Conservation (phyloP, 1,139 yeast species). For the Saccharomyces uvarum region DNA sequence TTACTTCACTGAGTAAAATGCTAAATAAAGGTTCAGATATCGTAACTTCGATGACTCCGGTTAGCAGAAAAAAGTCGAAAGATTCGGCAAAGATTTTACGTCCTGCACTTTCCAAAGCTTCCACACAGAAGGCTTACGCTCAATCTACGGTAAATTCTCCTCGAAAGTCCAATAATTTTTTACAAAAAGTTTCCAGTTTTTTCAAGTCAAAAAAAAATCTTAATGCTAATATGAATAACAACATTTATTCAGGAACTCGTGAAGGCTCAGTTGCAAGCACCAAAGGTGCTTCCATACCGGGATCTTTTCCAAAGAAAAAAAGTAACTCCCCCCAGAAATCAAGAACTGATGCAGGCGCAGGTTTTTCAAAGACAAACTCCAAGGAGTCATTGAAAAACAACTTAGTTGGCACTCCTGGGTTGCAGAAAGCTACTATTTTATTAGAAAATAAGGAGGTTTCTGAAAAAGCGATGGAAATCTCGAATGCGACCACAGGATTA, state of each 20-base stretch:
- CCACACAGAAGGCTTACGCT: background rate
- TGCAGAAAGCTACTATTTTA: too few relatives aligned
- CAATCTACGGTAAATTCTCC: background rate
- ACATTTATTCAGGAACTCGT: background rate
- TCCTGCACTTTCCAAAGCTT: background rate
- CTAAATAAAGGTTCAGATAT: constrained; percentile 11
- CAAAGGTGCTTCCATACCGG: constrained; percentile 3
- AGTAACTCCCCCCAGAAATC: background rate
- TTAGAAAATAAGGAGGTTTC: background rate
- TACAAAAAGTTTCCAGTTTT: background rate
- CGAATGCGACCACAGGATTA: background rate
- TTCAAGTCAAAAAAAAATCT: background rate
- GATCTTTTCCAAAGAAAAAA: background rate
- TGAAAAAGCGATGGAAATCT: constrained; percentile 3
- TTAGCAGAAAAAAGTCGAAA: constrained; percentile 2
- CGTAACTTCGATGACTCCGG: constrained; percentile 3
- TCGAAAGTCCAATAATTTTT: background rate
- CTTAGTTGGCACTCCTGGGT: background rate
- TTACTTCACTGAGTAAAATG: constrained; percentile 10
- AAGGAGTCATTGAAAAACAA: background rate
- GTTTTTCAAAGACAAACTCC: background rate
- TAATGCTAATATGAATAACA: background rate
- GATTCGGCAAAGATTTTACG: background rate
- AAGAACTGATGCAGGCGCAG: background rate
- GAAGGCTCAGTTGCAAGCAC: background rate